Evolutionary conservation across 352 stramenopile genomes (phyloP).

Genomic region (Globisporangium radiosum): DNA sequence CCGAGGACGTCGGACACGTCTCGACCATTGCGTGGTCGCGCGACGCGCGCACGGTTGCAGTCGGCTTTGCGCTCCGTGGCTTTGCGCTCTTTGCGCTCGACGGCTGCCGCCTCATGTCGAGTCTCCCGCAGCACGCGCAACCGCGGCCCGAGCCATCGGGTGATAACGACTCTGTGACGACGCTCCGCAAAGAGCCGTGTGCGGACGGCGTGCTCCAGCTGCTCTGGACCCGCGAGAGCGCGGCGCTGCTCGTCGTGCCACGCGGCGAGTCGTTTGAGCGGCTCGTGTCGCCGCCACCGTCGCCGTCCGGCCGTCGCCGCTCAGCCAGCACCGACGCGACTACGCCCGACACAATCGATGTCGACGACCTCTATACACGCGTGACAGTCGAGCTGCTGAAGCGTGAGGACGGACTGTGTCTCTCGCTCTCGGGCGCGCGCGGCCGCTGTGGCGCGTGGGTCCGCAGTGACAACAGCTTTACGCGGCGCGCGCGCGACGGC

Average conservation of each 20-base stretch:
- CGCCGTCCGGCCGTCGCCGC: conserved; percentile 9
- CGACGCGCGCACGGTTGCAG: conserved; percentile 47
- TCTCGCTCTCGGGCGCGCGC: conserved; percentile 71
- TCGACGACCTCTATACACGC: conserved; percentile 26
- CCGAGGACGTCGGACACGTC: conserved; percentile 48
- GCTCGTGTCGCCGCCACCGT: conserved; percentile 18
- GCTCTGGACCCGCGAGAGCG: conserved; percentile 58
- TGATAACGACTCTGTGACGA: neutral
- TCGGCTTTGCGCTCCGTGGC: conserved; percentile 66
- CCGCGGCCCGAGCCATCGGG: conserved; percentile 23
- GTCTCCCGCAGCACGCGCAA: conserved; percentile 70
- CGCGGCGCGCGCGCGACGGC: conserved; percentile 30
- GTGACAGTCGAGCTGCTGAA: conserved; percentile 51
- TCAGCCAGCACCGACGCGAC: conserved; percentile 7
- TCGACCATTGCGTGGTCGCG: conserved; percentile 60
- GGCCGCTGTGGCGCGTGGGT: conserved; percentile 75
- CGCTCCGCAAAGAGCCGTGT: conserved; percentile 46
- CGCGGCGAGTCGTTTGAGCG: conserved; percentile 39
- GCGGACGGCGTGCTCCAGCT: conserved; percentile 48
- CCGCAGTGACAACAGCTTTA: conserved; percentile 71
- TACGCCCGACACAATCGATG: neutral
- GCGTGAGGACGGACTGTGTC: conserved; percentile 59
- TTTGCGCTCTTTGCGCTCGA: conserved; percentile 78
- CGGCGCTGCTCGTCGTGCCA: conserved; percentile 50
- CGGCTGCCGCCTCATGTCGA: conserved; percentile 79